A percentile compares a stretch with the other conserved stretches of the same genome.
phyloP scores from a whole-genome alignment of 129 eudicot genomes.

The Erigeron canadensis region DNA sequence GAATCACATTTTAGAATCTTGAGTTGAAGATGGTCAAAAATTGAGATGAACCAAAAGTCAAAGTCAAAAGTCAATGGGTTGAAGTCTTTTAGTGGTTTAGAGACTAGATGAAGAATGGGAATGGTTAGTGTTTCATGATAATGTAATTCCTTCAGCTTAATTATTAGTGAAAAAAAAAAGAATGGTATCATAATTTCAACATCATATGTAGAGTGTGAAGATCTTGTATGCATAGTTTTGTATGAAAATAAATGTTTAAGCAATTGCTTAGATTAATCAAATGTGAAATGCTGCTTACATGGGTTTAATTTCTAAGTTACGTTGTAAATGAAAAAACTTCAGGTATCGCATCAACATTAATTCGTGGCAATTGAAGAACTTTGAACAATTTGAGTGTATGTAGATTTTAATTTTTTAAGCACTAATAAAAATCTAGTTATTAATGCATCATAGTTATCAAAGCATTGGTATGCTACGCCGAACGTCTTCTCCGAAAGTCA shows the following conservation, averaged over 20 bases:
- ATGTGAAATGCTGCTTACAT: neutral
- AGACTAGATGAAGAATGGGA: constrained; percentile 24
- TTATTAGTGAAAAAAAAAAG: constrained; percentile 12
- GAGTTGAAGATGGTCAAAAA: constrained; percentile 27
- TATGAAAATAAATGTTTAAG: neutral
- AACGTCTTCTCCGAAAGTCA: too few relatives aligned
- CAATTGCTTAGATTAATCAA: neutral
- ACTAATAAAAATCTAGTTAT: too few relatives aligned
- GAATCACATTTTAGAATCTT: constrained; percentile 38
- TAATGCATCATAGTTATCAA: too few relatives aligned
- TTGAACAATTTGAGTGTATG: too few relatives aligned
- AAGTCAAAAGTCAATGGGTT: constrained; percentile 24
- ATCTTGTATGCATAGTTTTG: constrained; percentile 28
- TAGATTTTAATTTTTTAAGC: too few relatives aligned
- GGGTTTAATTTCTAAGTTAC: too few relatives aligned
- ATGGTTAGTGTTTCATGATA: constrained; percentile 28
- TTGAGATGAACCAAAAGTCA: constrained; percentile 10
- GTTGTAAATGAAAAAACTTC: too few relatives aligned
- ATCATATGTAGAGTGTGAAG: constrained; percentile 23
- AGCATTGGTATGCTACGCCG: too few relatives aligned
- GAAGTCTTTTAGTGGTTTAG: constrained; percentile 22
- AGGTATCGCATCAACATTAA: too few relatives aligned
- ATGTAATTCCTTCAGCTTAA: constrained; percentile 14
- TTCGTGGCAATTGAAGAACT: too few relatives aligned
- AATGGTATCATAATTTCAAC: constrained; percentile 26